These are phyloP conservation scores for Sarocladiaceae sp. DNA, from an alignment of 2,329 filamentous ascomycete genomes.

Conservation along the genomic window DNA sequence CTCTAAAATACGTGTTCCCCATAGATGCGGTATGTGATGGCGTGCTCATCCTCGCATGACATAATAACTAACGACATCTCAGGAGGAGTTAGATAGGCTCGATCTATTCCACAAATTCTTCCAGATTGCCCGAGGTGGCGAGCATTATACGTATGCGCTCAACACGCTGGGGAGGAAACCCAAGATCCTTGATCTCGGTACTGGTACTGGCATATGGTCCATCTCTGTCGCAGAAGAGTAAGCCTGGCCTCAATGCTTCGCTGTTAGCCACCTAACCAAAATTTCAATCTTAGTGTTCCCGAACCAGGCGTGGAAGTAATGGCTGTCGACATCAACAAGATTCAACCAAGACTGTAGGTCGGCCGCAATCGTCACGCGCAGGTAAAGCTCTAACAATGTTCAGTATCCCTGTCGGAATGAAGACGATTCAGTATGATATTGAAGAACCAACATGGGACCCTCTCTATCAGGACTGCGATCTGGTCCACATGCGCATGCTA, in stretches of 20 bases:
- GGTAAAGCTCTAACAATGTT: conserved; percentile 14
- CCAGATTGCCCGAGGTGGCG: conserved; percentile 53
- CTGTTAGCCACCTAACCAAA: not conserved
- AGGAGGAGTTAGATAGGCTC: conserved; percentile 71
- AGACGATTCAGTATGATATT: conserved; percentile 63
- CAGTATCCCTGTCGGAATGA: conserved; percentile 64
- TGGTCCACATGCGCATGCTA: conserved; percentile 79
- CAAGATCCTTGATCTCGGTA: conserved; percentile 65
- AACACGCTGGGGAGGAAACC: conserved; percentile 15
- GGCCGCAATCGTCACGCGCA: not conserved
- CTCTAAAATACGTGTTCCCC: conserved; percentile 70
- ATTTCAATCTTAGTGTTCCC: conserved; percentile 13
- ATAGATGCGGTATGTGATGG: conserved; percentile 63
- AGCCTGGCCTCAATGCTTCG: conserved; percentile 22
- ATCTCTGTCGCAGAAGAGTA: conserved; percentile 75
- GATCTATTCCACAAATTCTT: conserved; percentile 82
- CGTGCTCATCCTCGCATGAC: not conserved
- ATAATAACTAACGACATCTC: conserved; percentile 16
- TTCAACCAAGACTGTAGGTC: conserved; percentile 34
- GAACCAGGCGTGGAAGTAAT: conserved; percentile 25
- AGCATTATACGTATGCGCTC: conserved; percentile 18
- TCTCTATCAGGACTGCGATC: conserved; percentile 57
- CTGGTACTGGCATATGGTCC: conserved; percentile 88
- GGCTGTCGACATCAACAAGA: conserved; percentile 34
- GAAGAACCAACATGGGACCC: conserved; percentile 63